Evolutionary conservation across 768 basidiomycete genomes (phyloP).

Genomic region (Basidioascus undulatus): DNA sequence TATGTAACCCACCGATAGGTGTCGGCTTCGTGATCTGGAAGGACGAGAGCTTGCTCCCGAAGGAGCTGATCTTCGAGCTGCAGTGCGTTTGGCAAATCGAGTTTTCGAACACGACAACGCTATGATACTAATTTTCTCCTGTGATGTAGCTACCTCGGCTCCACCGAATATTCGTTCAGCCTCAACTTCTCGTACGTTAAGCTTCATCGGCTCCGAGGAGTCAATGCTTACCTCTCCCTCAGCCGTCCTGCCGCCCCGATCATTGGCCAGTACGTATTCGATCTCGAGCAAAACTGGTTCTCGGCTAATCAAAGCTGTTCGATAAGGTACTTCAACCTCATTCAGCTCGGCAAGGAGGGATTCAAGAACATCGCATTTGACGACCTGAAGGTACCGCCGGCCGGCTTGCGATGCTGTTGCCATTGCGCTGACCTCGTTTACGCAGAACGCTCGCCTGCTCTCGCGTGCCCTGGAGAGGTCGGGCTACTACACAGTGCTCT

Average conservation of each 20-base stretch:
- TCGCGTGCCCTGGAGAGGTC: conserved; percentile 36
- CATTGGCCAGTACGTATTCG: conserved; percentile 7
- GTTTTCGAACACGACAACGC: neutral
- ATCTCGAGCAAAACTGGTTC: neutral
- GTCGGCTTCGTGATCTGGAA: conserved; percentile 45
- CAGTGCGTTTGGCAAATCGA: conserved; percentile 19
- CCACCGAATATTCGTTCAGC: conserved; percentile 49
- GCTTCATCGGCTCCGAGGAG: neutral
- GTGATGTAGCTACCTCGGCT: conserved; percentile 18
- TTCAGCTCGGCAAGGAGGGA: conserved; percentile 16
- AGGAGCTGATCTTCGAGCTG: conserved; percentile 43
- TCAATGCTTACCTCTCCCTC: neutral
- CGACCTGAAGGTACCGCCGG: no score
- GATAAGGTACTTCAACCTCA: conserved; percentile 8
- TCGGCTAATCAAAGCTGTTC: no score
- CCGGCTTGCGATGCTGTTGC: no score
- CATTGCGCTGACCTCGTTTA: no score
- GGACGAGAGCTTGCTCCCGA: conserved; percentile 31
- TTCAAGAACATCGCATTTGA: conserved; percentile 26
- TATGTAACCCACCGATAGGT: conserved; percentile 14
- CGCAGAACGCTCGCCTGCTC: conserved; percentile 42
- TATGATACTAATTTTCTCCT: neutral
- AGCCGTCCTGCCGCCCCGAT: conserved; percentile 9
- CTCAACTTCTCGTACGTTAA: conserved; percentile 19
- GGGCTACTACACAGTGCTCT: conserved; percentile 21